Evolutionary conservation across 1,284 basidiomycete genomes (phyloP).

Genomic region (Ustilago esculenta): DNA sequence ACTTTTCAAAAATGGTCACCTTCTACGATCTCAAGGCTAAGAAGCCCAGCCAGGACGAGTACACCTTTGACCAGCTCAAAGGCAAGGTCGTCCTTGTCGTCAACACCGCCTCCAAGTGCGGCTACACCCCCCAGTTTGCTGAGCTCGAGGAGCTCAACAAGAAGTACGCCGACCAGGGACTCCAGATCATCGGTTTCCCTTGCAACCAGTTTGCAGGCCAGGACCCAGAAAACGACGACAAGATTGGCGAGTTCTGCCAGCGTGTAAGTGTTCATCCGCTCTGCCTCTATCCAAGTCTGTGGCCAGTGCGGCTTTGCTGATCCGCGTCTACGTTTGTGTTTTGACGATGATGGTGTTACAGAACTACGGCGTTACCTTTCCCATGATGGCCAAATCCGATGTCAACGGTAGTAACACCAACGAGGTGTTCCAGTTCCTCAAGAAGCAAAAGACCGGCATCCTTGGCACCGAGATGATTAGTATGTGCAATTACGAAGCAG

Average conservation of each 20-base stretch:
- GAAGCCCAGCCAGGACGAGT: slow-evolving; percentile 53
- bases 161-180: slow-evolving; percentile 80
- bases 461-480: slow-evolving; percentile 79
- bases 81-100: slow-evolving; percentile 72
- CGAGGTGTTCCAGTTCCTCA: slow-evolving; percentile 86
- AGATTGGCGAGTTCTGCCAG: slow-evolving; percentile 60
- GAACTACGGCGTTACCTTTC: slow-evolving; percentile 67
- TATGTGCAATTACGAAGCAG: too few relatives aligned
- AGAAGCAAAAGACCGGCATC: slow-evolving; percentile 78
- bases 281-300: too few relatives aligned
- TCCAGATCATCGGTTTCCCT: slow-evolving; percentile 86
- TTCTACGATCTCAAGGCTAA: slow-evolving; percentile 65
- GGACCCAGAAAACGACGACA: slow-evolving; percentile 62
- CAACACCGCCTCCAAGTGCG: slow-evolving; percentile 73
- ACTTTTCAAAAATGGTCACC: slow-evolving; percentile 59
- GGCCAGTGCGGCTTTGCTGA: too few relatives aligned
- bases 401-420: slow-evolving; percentile 84
- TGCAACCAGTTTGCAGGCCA: slow-evolving; percentile 80
- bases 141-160: slow-evolving; percentile 84
- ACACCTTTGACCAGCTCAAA: slow-evolving; percentile 67
- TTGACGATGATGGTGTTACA: slow-evolving; percentile 4
- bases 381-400: slow-evolving; percentile 71
- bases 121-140: slow-evolving; percentile 81
- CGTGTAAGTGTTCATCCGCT: slow-evolving; percentile 53
- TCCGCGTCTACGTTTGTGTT: too few relatives aligned